Evolutionary conservation across 768 basidiomycete species (phyloP), one percentile per base, ranked within the genome.

Genomic region (Pleurotus pulmonarius): DNA sequence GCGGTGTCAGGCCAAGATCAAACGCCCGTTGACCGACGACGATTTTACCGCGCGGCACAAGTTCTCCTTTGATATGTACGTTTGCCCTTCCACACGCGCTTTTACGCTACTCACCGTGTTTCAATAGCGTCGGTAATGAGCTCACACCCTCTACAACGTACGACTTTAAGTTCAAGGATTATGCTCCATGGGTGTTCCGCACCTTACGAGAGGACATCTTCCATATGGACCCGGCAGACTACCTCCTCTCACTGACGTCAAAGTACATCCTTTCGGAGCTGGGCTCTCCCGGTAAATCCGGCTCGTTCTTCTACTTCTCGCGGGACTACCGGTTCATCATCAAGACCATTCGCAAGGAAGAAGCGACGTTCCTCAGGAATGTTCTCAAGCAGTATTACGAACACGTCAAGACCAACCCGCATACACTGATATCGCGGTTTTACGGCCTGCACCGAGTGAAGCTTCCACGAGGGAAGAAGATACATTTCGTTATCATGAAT

Each of bases 121-220:
- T 20, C 51, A 37, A 13, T 64, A 95, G 93, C 62, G 82, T 97
- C 65, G 97, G 97, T 18, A 98, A 99, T 70, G 97, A 99, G 73
- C 79, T 99, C 22, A 98, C 97, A 11, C 97, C 97, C 0, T 97
- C 94, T 0, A 95, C 96, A 4, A 90, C 88, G 74, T 99, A 99
- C 74, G 97, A 98, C 70, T 98, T 98, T 82, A 99, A 99, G 73
- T 98, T 98, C 80, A 98, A 98, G 71, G 96, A 99, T 69, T 99
- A 98, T 69, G 94, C 95, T 0, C 96, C 97, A 0, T 97, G 91
- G 89, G 92, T 98, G 3, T 99, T 99, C 73, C 91, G 96, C 24
- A 90, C 93, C 55, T 77, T 99, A 12, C 88, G 97, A 26, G 96
- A 98, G 73, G 90, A 94, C 61, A 81, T 88, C 69, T 98, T 99